Percentiles rank a stretch among this genome's conserved stretches.
Conservation (phyloP, 129 eudicot genomes). For the Tagetes patula region DNA sequence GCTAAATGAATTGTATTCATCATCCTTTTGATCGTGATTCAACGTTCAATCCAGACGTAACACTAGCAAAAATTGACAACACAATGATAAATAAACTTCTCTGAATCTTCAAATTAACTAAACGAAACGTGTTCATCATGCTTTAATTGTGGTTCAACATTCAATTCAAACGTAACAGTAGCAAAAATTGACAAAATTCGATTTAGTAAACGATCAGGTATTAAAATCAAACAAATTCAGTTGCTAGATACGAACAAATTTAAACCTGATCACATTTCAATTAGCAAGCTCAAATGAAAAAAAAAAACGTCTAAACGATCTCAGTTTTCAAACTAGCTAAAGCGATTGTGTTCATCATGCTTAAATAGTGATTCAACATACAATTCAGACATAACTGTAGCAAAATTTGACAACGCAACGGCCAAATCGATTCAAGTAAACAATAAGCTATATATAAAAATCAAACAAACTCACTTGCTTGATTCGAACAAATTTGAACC, state of each 20-base stretch:
- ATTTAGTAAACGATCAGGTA: constrained; percentile 2
- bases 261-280: not conserved
- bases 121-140: not conserved
- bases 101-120: constrained; percentile 12
- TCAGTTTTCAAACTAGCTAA: constrained; percentile 18
- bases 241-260: not conserved
- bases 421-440: constrained; percentile 1
- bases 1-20: not conserved
- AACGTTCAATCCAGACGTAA: constrained; percentile 10
- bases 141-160: constrained; percentile 11
- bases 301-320: constrained; percentile 3
- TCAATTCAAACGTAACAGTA: not conserved
- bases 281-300: constrained; percentile 1
- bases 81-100: no score
- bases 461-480: not conserved
- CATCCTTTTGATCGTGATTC: not conserved
- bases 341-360: not conserved
- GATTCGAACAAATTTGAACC: no score
- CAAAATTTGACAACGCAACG: not conserved
- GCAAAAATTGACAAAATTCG: not conserved
- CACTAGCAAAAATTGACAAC: not conserved
- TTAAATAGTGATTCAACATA: not conserved
- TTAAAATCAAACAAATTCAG: not conserved
- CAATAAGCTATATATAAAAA: not conserved
- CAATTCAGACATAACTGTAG: not conserved